Percentiles rank a stretch among this genome's conserved stretches.
phyloP scores from a whole-genome alignment of 2,329 filamentous ascomycete genomes.

The Epichloe bromicola region DNA sequence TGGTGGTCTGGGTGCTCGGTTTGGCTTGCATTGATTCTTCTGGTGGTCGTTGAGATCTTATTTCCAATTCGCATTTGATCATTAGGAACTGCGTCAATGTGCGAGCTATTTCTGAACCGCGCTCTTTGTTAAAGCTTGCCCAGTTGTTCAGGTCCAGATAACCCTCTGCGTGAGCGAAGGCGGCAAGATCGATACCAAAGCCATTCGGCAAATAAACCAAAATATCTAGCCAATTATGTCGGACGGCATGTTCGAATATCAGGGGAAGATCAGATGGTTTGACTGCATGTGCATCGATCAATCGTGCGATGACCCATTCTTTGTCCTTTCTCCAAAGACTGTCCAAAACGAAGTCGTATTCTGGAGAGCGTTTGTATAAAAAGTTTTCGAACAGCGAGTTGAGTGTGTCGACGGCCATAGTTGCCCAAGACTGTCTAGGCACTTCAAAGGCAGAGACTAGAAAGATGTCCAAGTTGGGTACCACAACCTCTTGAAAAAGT shows the following conservation, averaged over 20 bases:
- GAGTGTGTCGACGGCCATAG: conserved; percentile 61
- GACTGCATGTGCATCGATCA: conserved; percentile 70
- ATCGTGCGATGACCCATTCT: conserved; percentile 68
- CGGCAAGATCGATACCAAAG: conserved; percentile 77
- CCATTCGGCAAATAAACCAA: conserved; percentile 68
- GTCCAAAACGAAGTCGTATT: conserved; percentile 80
- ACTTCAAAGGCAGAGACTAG: conserved; percentile 67
- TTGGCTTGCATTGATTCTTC: conserved; percentile 42
- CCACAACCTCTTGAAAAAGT: conserved; percentile 52
- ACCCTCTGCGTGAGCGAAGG: conserved; percentile 68
- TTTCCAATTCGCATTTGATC: conserved; percentile 74
- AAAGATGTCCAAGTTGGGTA: conserved; percentile 67
- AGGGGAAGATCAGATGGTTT: conserved; percentile 41
- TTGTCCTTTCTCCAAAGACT: conserved; percentile 86
- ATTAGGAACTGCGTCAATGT: conserved; percentile 68
- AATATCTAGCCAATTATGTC: conserved; percentile 74
- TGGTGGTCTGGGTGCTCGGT: conserved; percentile 43
- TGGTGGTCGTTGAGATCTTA: conserved; percentile 57
- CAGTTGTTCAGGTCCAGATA: conserved; percentile 72
- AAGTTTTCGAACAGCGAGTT: conserved; percentile 74
- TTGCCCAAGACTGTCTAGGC: conserved; percentile 58
- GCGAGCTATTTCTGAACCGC: conserved; percentile 52
- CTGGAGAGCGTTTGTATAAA: conserved; percentile 60
- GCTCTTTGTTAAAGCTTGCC: conserved; percentile 58
- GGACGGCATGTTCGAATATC: conserved; percentile 51